phyloP scores from a whole-genome alignment of 371 early-diverging fungal genomes.

The Mucor piriformis region DNA sequence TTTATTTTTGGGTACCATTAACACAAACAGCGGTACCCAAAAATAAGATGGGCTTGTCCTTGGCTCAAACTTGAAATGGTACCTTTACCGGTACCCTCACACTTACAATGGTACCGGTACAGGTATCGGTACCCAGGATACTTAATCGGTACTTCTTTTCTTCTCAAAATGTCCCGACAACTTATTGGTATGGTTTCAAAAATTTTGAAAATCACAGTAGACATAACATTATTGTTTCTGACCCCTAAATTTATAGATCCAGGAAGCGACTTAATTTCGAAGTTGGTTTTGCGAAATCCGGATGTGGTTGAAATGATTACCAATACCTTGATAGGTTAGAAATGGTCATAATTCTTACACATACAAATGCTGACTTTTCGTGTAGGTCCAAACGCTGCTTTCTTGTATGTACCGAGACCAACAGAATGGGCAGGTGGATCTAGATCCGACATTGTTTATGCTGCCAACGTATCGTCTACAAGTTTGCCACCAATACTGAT shows the following conservation, averaged over 20 bases:
- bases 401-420: conserved; percentile 7
- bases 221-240: not conserved
- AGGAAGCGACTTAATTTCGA: conserved; percentile 15
- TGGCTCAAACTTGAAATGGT: too few species aligned
- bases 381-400: conserved; percentile 14
- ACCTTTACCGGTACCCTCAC: too few species aligned
- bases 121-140: too few species aligned
- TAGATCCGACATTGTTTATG: conserved; percentile 16
- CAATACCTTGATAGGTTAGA: conserved; percentile 13
- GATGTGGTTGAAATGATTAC: conserved; percentile 13
- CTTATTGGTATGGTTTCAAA: too few species aligned
- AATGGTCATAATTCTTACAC: conserved; percentile 1
- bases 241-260: conserved; percentile 6
- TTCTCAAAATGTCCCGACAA: too few species aligned
- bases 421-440: conserved; percentile 16
- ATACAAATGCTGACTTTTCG: conserved; percentile 11
- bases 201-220: too few species aligned
- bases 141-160: too few species aligned
- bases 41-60: too few species aligned
- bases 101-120: too few species aligned
- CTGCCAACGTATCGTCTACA: conserved; percentile 7
- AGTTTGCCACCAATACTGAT: conserved; percentile 12
- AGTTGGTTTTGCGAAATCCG: conserved; percentile 9
- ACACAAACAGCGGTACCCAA: too few species aligned
- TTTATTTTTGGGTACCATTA: too few species aligned